A percentile compares a stretch with the other conserved stretches of the same genome.
phyloP scores from a whole-genome alignment of 2,329 filamentous ascomycete species.

The Torrubiellomyces zombiae region DNA sequence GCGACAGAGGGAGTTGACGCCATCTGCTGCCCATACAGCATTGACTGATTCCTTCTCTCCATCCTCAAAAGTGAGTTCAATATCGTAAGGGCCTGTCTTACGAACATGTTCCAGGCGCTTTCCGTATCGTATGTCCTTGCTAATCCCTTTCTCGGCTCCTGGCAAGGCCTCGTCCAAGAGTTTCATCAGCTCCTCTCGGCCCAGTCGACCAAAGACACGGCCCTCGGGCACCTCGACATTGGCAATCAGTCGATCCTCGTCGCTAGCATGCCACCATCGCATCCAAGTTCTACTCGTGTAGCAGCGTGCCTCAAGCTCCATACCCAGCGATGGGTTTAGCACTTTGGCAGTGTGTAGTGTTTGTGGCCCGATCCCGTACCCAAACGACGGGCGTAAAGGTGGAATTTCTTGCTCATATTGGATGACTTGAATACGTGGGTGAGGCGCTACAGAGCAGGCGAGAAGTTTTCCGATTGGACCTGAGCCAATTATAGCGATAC shows the following conservation, averaged over 20 bases:
- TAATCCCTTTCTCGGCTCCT: slow-evolving; percentile 1
- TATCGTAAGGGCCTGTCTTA: neutral
- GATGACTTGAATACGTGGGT: slow-evolving; percentile 1
- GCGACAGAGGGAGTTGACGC: slow-evolving; percentile 2
- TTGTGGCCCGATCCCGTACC: slow-evolving; percentile 2
- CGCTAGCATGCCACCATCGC: slow-evolving; percentile 2
- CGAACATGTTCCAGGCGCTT: slow-evolving; percentile 2
- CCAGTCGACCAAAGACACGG: slow-evolving; percentile 1
- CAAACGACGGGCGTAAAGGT: slow-evolving; percentile 1
- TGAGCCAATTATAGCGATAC: slow-evolving; percentile 3
- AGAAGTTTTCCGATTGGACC: slow-evolving; percentile 3
- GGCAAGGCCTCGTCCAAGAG: slow-evolving; percentile 1
- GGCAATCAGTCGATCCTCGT: slow-evolving; percentile 2
- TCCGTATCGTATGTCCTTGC: slow-evolving; percentile 1
- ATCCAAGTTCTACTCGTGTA: slow-evolving; percentile 1
- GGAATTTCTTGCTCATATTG: slow-evolving; percentile 1
- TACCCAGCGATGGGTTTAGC: slow-evolving; percentile 2
- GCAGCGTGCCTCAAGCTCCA: slow-evolving; percentile 1
- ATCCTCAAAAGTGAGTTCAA: slow-evolving; percentile 1
- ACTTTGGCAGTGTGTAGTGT: slow-evolving; percentile 1
- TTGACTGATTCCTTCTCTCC: slow-evolving; percentile 1
- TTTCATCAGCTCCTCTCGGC: slow-evolving; percentile 2
- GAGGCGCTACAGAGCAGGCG: slow-evolving; percentile 1
- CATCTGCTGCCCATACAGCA: slow-evolving; percentile 2
- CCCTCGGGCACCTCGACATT: slow-evolving; percentile 3